Percentiles rank a stretch among this genome's conserved stretches.
phyloP scores from a whole-genome alignment of 441 rosid species.

The Eruca vesicaria region DNA sequence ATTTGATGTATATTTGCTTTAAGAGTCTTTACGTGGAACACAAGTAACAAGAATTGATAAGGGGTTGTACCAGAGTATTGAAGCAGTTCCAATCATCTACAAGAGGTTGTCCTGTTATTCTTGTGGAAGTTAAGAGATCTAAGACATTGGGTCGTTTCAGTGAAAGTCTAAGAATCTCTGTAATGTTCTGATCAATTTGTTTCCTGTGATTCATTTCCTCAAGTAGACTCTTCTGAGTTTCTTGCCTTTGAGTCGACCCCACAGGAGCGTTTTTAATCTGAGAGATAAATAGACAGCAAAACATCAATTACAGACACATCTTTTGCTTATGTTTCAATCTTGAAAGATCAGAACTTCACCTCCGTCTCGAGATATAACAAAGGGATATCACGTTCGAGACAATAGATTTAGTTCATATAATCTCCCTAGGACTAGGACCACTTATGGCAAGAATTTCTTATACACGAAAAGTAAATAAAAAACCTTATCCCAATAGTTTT shows the following conservation, averaged over 20 bases:
- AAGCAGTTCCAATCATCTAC: no score
- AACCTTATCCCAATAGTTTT: slow-evolving; percentile 57
- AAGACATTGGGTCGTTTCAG: slow-evolving; percentile 37
- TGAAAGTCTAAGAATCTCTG: slow-evolving; percentile 30
- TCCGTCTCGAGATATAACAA: no score
- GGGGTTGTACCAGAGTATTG: slow-evolving; percentile 37
- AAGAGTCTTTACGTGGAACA: neutral
- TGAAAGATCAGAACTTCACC: no score
- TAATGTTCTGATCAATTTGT: no score
- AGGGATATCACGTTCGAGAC: no score
- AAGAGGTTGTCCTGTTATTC: no score
- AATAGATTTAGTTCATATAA: no score
- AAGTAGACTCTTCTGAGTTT: slow-evolving; percentile 42
- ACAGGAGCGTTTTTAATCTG: slow-evolving; percentile 44
- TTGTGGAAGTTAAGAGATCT: no score
- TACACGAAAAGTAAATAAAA: no score
- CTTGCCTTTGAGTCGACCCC: slow-evolving; percentile 37
- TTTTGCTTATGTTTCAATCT: neutral
- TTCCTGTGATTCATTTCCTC: slow-evolving; percentile 35
- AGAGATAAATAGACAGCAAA: neutral
- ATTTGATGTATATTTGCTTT: neutral
- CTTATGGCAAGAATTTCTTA: no score
- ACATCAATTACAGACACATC: neutral
- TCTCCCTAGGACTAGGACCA: no score
- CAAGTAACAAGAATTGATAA: slow-evolving; percentile 5